Percentiles rank a stretch among this genome's conserved stretches.
Conservation (phyloP, 2,329 filamentous ascomycete genomes). For the Leptographium flavum region DNA sequence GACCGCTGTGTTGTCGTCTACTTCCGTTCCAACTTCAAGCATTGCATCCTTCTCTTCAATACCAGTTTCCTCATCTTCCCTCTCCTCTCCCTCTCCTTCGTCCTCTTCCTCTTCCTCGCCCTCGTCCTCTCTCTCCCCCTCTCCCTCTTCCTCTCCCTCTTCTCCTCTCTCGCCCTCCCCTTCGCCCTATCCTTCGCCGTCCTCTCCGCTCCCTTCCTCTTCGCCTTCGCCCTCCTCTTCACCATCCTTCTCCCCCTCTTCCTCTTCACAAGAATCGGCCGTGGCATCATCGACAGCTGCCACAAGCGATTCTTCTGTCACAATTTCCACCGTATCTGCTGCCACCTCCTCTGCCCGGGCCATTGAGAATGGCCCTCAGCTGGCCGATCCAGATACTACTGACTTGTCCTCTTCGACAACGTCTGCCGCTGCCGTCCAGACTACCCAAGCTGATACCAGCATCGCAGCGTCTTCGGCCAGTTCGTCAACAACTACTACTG, state of each 20-base stretch:
- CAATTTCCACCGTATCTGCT: too few relatives aligned
- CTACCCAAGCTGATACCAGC: conserved; percentile 23
- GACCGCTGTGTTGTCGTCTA: neutral
- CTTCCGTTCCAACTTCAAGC: neutral
- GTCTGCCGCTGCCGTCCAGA: conserved; percentile 10
- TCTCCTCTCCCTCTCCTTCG: conserved; percentile 8
- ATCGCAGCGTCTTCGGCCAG: conserved; percentile 15
- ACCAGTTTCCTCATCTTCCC: conserved; percentile 6
- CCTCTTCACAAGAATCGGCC: neutral
- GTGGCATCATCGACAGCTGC: neutral
- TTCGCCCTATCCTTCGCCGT: neutral
- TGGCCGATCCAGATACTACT: conserved; percentile 8
- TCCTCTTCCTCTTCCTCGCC: conserved; percentile 5
- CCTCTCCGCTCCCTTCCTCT: neutral
- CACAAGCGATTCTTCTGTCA: neutral
- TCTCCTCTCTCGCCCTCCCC: neutral
- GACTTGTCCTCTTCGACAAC: neutral
- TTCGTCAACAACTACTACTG: conserved; percentile 3
- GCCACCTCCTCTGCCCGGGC: neutral
- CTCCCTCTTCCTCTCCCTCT: neutral
- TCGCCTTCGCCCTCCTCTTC: neutral
- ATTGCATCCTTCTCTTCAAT: conserved; percentile 9
- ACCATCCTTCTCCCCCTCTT: neutral
- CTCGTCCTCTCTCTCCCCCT: neutral
- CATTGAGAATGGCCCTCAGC: conserved; percentile 1